A percentile compares a stretch with the other conserved stretches of the same genome.
phyloP scores from a whole-genome alignment of 768 basidiomycete species.

The Agaricus subrufescens region DNA sequence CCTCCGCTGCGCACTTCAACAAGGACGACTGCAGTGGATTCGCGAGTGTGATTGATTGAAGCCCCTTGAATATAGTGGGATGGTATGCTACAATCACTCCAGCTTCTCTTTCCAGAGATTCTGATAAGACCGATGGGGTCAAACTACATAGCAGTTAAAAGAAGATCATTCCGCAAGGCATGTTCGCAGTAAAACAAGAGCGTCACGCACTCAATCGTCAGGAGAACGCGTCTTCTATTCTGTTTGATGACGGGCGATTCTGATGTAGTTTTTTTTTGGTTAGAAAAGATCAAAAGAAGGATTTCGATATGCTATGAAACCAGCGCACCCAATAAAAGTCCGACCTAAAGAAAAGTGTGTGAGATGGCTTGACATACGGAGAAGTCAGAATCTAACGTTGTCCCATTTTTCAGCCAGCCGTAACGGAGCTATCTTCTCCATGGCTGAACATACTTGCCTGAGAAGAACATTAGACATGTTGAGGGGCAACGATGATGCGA shows the following conservation, averaged over 20 bases:
- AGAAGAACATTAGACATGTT: constrained; percentile 33
- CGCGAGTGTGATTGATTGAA: constrained; percentile 71
- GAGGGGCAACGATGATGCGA: not conserved
- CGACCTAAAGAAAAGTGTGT: constrained; percentile 44
- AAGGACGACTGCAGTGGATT: constrained; percentile 79
- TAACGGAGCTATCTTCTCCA: constrained; percentile 85
- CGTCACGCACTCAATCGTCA: constrained; percentile 64
- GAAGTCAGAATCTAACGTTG: constrained; percentile 56
- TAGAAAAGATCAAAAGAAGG: constrained; percentile 2
- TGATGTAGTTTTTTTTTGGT: constrained; percentile 15
- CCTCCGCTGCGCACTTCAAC: constrained; percentile 73
- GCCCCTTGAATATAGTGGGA: constrained; percentile 74
- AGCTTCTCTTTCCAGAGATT: constrained; percentile 57
- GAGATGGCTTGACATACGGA: constrained; percentile 10
- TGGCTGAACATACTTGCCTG: constrained; percentile 56
- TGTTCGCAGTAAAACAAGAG: not conserved
- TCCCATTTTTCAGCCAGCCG: constrained; percentile 90
- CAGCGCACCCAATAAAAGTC: constrained; percentile 61
- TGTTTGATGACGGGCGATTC: constrained; percentile 51
- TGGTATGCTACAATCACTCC: constrained; percentile 80
- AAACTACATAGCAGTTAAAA: constrained; percentile 42
- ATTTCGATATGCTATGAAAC: not conserved
- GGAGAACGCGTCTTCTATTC: constrained; percentile 44
- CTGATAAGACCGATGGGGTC: constrained; percentile 64
- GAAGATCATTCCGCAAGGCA: not conserved